phyloP scores from a whole-genome alignment of 73 alveolate genomes.

The Halteria grandinella region DNA sequence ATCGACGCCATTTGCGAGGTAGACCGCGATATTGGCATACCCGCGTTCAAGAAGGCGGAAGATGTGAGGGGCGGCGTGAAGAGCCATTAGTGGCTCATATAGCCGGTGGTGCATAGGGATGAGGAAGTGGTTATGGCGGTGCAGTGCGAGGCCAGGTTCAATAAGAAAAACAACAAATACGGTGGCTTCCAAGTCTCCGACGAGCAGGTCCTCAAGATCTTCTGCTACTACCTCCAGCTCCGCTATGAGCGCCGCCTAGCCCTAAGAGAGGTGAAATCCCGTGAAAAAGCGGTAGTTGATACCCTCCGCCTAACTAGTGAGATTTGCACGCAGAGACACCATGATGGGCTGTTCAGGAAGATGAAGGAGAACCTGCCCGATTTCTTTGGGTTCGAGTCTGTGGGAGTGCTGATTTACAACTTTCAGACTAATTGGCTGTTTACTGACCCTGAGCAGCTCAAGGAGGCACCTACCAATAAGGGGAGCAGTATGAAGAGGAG shows the following conservation, averaged over 20 bases:
- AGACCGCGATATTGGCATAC: constrained; percentile 45
- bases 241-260: constrained; percentile 66
- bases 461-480: too few species aligned
- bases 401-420: constrained; percentile 68
- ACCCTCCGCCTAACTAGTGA: constrained; percentile 68
- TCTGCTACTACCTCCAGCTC: constrained; percentile 65
- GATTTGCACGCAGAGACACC: constrained; percentile 72
- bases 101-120: constrained; percentile 58
- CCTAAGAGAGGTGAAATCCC: constrained; percentile 54
- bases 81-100: constrained; percentile 35
- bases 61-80: constrained; percentile 64
- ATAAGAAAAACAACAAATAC: constrained; percentile 59
- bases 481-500: too few species aligned
- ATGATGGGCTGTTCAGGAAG: constrained; percentile 67
- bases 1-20: constrained; percentile 66
- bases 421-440: constrained; percentile 48
- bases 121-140: constrained; percentile 54
- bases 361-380: constrained; percentile 63
- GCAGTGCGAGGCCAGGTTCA: constrained; percentile 59
- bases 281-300: constrained; percentile 64
- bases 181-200: constrained; percentile 59
- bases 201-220: constrained; percentile 64
- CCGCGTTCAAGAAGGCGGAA: constrained; percentile 65
- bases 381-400: constrained; percentile 71
- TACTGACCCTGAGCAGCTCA: constrained; percentile 57